Percentiles rank a stretch among this genome's conserved stretches.
Conservation (phyloP, 768 basidiomycete species). For the Trametes cinnabarina region DNA sequence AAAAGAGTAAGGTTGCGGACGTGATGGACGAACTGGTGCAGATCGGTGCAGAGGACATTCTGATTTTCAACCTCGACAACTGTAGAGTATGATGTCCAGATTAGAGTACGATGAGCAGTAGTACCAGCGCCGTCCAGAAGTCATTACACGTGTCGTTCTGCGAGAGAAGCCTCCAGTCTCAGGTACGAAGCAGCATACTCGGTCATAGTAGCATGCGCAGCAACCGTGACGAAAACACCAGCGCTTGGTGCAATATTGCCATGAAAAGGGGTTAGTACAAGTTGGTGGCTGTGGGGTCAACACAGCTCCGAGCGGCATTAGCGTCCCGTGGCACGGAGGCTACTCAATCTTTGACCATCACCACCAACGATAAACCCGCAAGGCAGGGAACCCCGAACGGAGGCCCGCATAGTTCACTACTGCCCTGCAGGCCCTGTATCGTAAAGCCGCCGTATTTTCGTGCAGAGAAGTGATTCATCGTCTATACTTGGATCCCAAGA, state of each 20-base stretch:
- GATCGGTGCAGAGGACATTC: constrained; percentile 86
- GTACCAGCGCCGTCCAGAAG: neutral
- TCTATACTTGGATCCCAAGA: constrained; percentile 6
- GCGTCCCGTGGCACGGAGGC: neutral
- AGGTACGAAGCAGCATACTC: no score
- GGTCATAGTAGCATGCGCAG: no score
- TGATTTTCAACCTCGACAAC: constrained; percentile 89
- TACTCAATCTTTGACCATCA: neutral
- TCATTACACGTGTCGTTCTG: no score
- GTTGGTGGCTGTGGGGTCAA: constrained; percentile 14
- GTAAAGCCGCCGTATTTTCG: constrained; percentile 13
- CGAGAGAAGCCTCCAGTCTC: no score
- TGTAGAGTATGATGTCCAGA: constrained; percentile 67
- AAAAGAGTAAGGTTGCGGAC: constrained; percentile 72
- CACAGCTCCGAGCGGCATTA: neutral
- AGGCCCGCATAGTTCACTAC: neutral
- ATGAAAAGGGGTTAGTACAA: constrained; percentile 1
- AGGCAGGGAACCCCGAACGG: neutral
- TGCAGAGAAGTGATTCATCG: neutral
- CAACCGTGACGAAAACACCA: no score
- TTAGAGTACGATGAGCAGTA: neutral
- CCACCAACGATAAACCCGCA: neutral
- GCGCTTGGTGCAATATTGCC: neutral
- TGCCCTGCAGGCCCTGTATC: constrained; percentile 2
- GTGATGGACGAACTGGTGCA: constrained; percentile 86